phyloP scores from a whole-genome alignment of 2,329 filamentous ascomycete species.

The Fusarium secorum region DNA sequence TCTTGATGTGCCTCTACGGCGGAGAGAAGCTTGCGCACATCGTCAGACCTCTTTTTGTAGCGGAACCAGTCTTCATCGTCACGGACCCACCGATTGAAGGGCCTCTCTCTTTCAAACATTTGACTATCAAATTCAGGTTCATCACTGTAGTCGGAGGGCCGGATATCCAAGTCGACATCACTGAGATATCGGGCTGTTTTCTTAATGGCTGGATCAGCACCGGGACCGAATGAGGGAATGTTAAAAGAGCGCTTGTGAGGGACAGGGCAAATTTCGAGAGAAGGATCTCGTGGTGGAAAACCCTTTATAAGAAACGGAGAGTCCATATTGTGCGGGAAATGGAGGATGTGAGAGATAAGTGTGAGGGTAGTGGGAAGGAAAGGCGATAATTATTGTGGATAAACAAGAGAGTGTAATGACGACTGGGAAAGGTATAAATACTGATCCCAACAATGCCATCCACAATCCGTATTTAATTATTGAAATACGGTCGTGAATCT shows the following conservation, averaged over 20 bases:
- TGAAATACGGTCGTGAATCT: not conserved
- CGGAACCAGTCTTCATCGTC: conserved; percentile 14
- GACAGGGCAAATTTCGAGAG: conserved; percentile 2
- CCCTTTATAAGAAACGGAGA: not conserved
- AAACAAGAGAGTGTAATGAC: not conserved
- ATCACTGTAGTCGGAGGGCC: conserved; percentile 12
- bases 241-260: conserved; percentile 14
- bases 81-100: not conserved
- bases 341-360: too few species aligned
- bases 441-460: not conserved
- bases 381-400: not conserved
- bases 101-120: conserved; percentile 15
- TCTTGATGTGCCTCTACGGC: not conserved
- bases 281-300: conserved; percentile 4
- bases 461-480: not conserved
- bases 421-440: not conserved
- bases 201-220: conserved; percentile 1
- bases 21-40: conserved; percentile 18
- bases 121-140: conserved; percentile 7
- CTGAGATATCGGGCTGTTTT: conserved; percentile 1
- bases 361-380: not conserved
- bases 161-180: conserved; percentile 14
- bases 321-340: not conserved
- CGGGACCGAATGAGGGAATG: conserved; percentile 12
- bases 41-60: conserved; percentile 5